Evolutionary conservation across 2,329 filamentous ascomycete genomes (phyloP), one percentile per base, ranked within the genome.

Genomic region (Cladosporium sp.): DNA sequence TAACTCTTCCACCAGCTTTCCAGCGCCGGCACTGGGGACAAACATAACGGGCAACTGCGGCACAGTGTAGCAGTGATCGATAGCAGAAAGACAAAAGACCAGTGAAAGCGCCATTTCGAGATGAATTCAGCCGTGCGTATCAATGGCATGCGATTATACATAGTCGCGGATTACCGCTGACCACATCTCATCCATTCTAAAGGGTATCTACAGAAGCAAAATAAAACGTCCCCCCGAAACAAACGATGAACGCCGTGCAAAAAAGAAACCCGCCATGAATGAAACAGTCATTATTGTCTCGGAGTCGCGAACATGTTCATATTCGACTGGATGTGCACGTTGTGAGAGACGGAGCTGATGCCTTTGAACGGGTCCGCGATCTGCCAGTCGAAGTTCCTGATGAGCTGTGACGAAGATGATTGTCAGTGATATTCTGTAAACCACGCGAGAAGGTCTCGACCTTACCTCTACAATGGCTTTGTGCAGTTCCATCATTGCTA

Each of bases 401-500:
- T 50, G 12, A 62, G 50, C 60, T 62, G 60, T 82, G 83, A 42
- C 12, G 45, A 32, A 32, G 2, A 3, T 35, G 10, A 70, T 85
- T 85, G 0, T 82, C 80, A 48, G 45, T 20, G 5, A 7, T 9
- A 15, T 59, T 86, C 85, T 8, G 76, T 71, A 58, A 79, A 10
- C 5, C 2, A 3, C 13, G 22, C 6, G 4, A 15, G 10, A n/a
- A 17, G 8, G 13, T 15, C 12, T 5, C 25, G 17, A 17, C 8
- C 39, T 55, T 68, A 80, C 78, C 75, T 80, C 77, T 15, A 78
- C 74, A 47, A 79, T 65, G 3, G 74, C 69, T 60, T 82, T 82
- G 60, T 78, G 73, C 47, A 81, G 61, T 65, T 80, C 78, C 70
- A 80, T 77, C 53, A 76, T 63, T 1, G 78, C 78, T 56, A 81